Percentiles rank a stretch among this genome's conserved stretches.
Evolutionary conservation across 345 rosid genomes (phyloP).

Genomic region (Brassica rapa): DNA sequence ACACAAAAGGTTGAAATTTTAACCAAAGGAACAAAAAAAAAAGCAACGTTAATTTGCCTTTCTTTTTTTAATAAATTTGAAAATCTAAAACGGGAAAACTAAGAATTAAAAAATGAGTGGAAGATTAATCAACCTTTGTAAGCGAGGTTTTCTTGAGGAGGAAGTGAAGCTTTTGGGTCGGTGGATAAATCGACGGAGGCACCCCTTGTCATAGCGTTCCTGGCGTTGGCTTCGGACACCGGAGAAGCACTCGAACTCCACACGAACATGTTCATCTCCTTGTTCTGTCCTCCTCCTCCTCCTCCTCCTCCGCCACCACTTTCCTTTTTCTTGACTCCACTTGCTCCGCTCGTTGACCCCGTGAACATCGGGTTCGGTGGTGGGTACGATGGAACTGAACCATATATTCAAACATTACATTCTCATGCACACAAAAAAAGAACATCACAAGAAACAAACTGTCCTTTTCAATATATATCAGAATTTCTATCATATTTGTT

Average conservation of each 20-base stretch:
- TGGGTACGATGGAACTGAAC: slow-evolving; percentile 48
- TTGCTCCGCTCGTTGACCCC: slow-evolving; percentile 52
- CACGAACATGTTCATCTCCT: slow-evolving; percentile 81
- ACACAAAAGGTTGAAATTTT: neutral
- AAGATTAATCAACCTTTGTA: slow-evolving; percentile 42
- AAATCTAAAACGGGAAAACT: neutral
- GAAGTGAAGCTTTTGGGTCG: slow-evolving; percentile 40
- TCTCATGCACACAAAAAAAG: neutral
- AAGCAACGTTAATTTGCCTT: no score
- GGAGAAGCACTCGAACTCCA: slow-evolving; percentile 91
- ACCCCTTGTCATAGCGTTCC: slow-evolving; percentile 55
- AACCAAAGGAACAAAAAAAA: neutral
- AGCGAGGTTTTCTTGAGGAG: slow-evolving; percentile 50
- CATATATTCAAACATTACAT: neutral
- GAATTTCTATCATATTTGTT: neutral
- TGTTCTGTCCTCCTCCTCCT: slow-evolving; percentile 35
- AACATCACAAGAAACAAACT: neutral
- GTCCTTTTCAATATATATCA: neutral
- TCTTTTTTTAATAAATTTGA: neutral
- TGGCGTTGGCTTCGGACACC: slow-evolving; percentile 62
- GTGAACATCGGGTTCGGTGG: slow-evolving; percentile 76
- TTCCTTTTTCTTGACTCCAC: slow-evolving; percentile 45
- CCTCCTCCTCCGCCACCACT: slow-evolving; percentile 3
- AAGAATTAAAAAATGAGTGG: neutral
- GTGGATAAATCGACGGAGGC: slow-evolving; percentile 47